These are phyloP conservation scores for Spongiforma sp. DNA, from an alignment of 1,284 basidiomycete species.

Conservation along the genomic window DNA sequence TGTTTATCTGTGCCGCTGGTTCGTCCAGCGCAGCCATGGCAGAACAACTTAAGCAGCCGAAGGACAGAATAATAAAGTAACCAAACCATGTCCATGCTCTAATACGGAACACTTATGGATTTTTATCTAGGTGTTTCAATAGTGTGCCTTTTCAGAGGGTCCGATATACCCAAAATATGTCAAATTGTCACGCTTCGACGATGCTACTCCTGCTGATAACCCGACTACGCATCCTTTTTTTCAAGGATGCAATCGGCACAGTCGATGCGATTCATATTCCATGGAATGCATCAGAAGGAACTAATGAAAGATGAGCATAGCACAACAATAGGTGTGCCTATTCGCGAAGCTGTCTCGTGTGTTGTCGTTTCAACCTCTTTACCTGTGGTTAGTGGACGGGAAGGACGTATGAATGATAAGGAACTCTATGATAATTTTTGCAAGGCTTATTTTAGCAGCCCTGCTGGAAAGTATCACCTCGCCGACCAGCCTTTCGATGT, in stretches of 20 bases:
- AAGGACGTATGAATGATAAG: background rate
- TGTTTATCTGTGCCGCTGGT: background rate
- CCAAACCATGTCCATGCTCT: background rate
- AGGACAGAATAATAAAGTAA: background rate
- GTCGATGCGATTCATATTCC: conserved; percentile 9
- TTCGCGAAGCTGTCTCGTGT: conserved; percentile 4
- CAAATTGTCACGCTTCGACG: background rate
- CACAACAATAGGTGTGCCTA: conserved; percentile 3
- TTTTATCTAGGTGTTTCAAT: background rate
- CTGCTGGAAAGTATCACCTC: conserved; percentile 8
- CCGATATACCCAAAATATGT: background rate
- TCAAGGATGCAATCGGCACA: background rate
- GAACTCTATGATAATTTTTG: background rate
- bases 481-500: background rate
- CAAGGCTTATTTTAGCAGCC: background rate
- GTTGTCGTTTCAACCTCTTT: conserved; percentile 11
- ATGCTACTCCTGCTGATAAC: background rate
- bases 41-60: background rate
- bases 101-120: background rate
- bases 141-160: background rate
- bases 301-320: background rate
- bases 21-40: background rate
- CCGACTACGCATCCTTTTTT: background rate
- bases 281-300: background rate
- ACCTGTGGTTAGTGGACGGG: conserved; percentile 7